Base-by-base conservation (phyloP, 352 stramenopile genomes). In the Globisporangium uncinulatum region DNA sequence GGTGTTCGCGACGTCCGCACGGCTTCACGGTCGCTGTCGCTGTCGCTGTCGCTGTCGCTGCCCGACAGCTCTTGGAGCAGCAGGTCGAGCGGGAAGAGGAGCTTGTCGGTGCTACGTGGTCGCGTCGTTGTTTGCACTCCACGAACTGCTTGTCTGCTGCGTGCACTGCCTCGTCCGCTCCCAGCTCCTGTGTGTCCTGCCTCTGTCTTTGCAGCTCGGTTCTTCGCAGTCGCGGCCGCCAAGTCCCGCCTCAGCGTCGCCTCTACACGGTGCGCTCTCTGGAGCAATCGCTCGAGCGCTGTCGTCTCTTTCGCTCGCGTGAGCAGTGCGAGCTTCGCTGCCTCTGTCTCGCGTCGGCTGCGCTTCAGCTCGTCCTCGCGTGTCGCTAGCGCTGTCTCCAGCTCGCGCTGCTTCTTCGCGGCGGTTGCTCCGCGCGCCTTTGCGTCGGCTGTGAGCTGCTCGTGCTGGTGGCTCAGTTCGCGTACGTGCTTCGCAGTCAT, bases 21-120 rank as follows among this genome's bases (percentile, higher is more conserved):
- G 21, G 34, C 31, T 4, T 58, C 52, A 19, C 10, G 39, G 48
- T 21, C n/a, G 4, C 8, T 45, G 42, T 41, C 17, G 29, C 41
- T 58, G 53, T 19, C 41, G 4, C 14, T 17, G 14, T 51, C 44
- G 29, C n/a, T n/a, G n/a, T n/a, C n/a, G n/a, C n/a, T n/a, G n/a
- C n/a, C n/a, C n/a, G n/a, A n/a, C n/a, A 49, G 10, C n/a, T 43
- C 19, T 9, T 20, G n/a, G 4, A 51, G 42, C 44, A 59, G 24
- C 20, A 44, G 17, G 20, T 59, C 53, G 19, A 59, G 24, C 19
- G 53, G 53, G 17, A 45, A 48, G 9, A 56, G 21, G 13, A 50
- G 45, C 45, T 17, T 15, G 9, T 50, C 20, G n/a, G 7, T 48
- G n/a, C 34, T 37, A 37, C 32, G 17, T 19, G 36, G 11, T 56